phyloP scores from a whole-genome alignment of 2,329 filamentous ascomycete genomes.

The Epichloe glyceriae region DNA sequence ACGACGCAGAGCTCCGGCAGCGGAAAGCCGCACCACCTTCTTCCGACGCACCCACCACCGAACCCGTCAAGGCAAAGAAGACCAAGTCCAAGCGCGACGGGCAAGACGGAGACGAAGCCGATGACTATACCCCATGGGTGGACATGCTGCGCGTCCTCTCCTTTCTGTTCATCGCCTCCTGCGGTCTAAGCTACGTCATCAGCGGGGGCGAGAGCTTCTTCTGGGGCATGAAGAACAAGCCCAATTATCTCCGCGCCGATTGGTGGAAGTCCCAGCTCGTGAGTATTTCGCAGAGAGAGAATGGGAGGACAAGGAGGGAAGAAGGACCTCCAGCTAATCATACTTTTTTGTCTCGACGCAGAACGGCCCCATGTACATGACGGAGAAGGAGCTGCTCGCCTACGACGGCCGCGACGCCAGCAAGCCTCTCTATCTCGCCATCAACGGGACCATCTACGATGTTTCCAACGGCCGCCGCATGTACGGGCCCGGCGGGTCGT shows the following conservation, averaged over 20 bases:
- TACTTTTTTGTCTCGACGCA: conserved; percentile 13
- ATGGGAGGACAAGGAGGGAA: not conserved
- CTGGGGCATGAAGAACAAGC: conserved; percentile 50
- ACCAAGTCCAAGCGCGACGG: conserved; percentile 14
- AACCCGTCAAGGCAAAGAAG: conserved; percentile 13
- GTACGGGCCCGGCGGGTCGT: conserved; percentile 77
- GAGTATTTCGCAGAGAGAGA: conserved; percentile 16
- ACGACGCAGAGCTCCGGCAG: conserved; percentile 29
- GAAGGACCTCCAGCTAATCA: not conserved
- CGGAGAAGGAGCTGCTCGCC: conserved; percentile 55
- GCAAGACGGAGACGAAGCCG: conserved; percentile 49
- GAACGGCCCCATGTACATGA: conserved; percentile 54
- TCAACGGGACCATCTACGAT: conserved; percentile 81
- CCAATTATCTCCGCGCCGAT: conserved; percentile 47
- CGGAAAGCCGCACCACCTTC: conserved; percentile 23
- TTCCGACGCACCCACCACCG: conserved; percentile 9
- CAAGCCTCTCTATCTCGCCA: conserved; percentile 77
- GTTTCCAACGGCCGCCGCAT: conserved; percentile 54
- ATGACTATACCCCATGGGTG: conserved; percentile 46
- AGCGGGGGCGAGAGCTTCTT: conserved; percentile 56
- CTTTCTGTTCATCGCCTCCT: conserved; percentile 53
- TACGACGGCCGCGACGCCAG: conserved; percentile 67
- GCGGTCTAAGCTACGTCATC: conserved; percentile 62
- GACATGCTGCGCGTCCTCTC: conserved; percentile 58
- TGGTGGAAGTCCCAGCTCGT: conserved; percentile 50